Percentiles rank a stretch among this genome's conserved stretches.
Conservation (phyloP, 2,329 filamentous ascomycete genomes). For the Aspergillus ruber region DNA sequence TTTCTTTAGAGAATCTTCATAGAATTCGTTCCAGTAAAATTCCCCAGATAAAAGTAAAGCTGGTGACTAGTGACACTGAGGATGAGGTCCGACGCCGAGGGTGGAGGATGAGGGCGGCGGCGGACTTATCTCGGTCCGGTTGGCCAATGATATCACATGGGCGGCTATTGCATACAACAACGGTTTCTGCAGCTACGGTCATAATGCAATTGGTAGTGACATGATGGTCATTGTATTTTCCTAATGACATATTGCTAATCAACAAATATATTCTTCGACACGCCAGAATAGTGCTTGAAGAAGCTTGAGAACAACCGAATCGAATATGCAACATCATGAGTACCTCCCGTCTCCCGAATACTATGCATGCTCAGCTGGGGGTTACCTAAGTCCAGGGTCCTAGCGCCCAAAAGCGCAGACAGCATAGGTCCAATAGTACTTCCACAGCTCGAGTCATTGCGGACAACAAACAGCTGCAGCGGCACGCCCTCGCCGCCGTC, state of each 20-base stretch:
- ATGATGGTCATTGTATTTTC: not conserved
- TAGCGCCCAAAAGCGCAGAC: constrained; percentile 73
- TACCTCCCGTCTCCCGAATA: constrained; percentile 86
- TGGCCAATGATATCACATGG: not conserved
- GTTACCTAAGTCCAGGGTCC: constrained; percentile 89
- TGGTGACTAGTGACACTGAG: not conserved
- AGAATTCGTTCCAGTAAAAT: no score
- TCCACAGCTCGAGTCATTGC: constrained; percentile 90
- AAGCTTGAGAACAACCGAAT: constrained; percentile 83
- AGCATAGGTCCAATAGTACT: constrained; percentile 98
- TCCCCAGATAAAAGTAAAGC: not conserved
- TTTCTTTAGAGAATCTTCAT: not conserved
- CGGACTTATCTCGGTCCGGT: constrained; percentile 18
- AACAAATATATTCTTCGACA: constrained; percentile 77
- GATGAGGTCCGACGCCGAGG: constrained; percentile 1
- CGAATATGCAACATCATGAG: constrained; percentile 78
- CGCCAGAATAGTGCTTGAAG: constrained; percentile 72
- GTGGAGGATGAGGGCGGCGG: not conserved
- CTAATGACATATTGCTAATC: constrained; percentile 48
- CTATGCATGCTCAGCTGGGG: constrained; percentile 95
- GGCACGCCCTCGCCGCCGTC: constrained; percentile 64
- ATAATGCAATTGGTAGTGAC: not conserved
- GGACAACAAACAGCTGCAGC: constrained; percentile 89
- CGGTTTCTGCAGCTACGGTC: no score
- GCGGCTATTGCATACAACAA: not conserved